phyloP scores from a whole-genome alignment of 768 basidiomycete species.

The Lentinula sp. region DNA sequence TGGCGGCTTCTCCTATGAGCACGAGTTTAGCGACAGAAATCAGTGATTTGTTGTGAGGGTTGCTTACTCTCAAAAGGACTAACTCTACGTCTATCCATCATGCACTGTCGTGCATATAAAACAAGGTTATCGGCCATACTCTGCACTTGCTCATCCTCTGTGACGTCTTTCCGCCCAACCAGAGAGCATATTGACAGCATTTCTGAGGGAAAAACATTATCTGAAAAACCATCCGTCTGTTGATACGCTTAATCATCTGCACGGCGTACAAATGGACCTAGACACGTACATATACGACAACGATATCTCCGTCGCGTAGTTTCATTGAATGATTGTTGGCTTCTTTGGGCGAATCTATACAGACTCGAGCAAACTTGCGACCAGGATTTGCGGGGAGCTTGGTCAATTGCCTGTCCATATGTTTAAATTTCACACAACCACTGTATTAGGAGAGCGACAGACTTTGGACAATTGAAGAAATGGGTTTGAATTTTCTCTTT shows the following conservation, averaged over 20 bases:
- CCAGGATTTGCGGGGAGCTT: slow-evolving; percentile 41
- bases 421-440: slow-evolving; percentile 4
- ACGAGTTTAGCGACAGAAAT: slow-evolving; percentile 5
- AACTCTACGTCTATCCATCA: slow-evolving; percentile 55
- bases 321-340: slow-evolving; percentile 38
- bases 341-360: slow-evolving; percentile 44
- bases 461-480: slow-evolving; percentile 55
- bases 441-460: slow-evolving; percentile 13
- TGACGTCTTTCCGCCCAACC: slow-evolving; percentile 45
- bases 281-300: slow-evolving; percentile 39
- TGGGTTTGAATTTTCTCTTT: slow-evolving; percentile 44
- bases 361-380: slow-evolving; percentile 41
- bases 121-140: slow-evolving; percentile 69
- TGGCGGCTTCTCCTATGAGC: slow-evolving; percentile 50
- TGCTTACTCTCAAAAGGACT: slow-evolving; percentile 73
- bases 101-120: slow-evolving; percentile 61
- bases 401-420: slow-evolving; percentile 41
- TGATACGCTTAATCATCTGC: neutral
- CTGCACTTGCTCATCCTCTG: slow-evolving; percentile 61
- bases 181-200: slow-evolving; percentile 66
- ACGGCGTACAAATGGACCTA: neutral
- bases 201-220: slow-evolving; percentile 66
- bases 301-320: slow-evolving; percentile 45
- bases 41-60: neutral
- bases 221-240: slow-evolving; percentile 50